A percentile compares a stretch with the other conserved stretches of the same genome.
Evolutionary conservation across 345 rosid genomes (phyloP).

Genomic region (Melastoma malabathricum): DNA sequence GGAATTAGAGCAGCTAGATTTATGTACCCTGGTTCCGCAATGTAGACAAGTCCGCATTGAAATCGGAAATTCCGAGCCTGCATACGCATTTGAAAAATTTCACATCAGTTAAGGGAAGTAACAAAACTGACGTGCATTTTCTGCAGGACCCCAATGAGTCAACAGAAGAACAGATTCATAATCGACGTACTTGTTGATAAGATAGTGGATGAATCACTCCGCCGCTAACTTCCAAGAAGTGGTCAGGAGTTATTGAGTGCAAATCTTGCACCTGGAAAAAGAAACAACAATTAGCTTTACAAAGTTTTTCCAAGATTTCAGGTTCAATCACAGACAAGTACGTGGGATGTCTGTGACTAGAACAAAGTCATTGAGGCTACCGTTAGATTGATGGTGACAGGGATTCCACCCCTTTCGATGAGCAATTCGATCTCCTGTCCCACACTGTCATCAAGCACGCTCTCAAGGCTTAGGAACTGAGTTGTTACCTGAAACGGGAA

Average conservation of each 20-base stretch:
- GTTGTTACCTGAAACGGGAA: constrained; percentile 57
- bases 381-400: constrained; percentile 42
- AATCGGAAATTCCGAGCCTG: constrained; percentile 95
- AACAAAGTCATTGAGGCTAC: constrained; percentile 18
- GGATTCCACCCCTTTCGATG: constrained; percentile 83
- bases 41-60: constrained; percentile 81
- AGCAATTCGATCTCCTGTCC: constrained; percentile 44
- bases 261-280: constrained; percentile 79
- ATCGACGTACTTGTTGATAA: constrained; percentile 68
- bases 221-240: constrained; percentile 91
- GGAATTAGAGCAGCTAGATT: constrained; percentile 3
- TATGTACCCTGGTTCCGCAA: constrained; percentile 76
- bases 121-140: neutral
- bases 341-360: too few species aligned
- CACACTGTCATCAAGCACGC: constrained; percentile 70
- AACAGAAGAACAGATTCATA: constrained; percentile 3
- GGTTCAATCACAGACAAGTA: too few species aligned
- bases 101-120: too few species aligned
- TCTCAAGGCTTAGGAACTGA: constrained; percentile 72
- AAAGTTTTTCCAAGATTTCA: neutral
- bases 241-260: constrained; percentile 74
- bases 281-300: constrained; percentile 18
- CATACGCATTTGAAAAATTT: constrained; percentile 6
- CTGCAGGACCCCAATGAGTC: neutral
- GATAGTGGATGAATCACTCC: constrained; percentile 87